Evolutionary conservation across 768 basidiomycete genomes (phyloP).

Genomic region (Tricholoma hemisulphureum): DNA sequence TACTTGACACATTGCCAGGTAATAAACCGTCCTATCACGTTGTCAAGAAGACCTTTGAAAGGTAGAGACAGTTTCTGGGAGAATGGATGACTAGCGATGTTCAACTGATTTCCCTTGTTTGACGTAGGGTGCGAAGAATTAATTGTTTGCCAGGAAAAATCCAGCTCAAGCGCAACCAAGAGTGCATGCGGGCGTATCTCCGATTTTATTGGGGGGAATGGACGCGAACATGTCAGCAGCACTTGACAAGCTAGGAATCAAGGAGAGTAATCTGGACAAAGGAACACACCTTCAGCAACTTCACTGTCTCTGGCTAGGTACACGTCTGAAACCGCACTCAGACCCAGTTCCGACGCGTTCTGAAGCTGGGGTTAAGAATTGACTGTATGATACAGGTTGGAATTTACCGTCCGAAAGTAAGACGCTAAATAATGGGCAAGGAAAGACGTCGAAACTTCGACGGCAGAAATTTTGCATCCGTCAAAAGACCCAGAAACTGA

Average conservation of each 20-base stretch:
- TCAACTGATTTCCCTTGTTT: not conserved
- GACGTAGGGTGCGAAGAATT: conserved; percentile 7
- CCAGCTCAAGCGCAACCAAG: conserved; percentile 37
- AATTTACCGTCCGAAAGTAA: conserved; percentile 48
- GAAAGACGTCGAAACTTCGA: conserved; percentile 47
- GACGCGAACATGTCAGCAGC: conserved; percentile 18
- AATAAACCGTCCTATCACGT: conserved; percentile 52
- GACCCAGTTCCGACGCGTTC: conserved; percentile 60
- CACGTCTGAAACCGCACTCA: conserved; percentile 55
- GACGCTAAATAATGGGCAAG: conserved; percentile 47
- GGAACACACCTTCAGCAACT: conserved; percentile 38
- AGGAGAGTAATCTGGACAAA: conserved; percentile 5
- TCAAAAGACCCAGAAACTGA: conserved; percentile 55
- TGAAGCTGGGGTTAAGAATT: conserved; percentile 25
- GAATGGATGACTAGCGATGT: conserved; percentile 46
- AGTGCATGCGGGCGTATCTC: conserved; percentile 36
- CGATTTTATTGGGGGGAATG: conserved; percentile 10
- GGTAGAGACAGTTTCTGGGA: conserved; percentile 55
- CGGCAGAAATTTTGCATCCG: conserved; percentile 36
- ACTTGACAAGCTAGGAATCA: not conserved
- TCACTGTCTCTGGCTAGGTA: conserved; percentile 46
- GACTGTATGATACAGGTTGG: not conserved
- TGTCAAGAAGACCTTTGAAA: conserved; percentile 49
- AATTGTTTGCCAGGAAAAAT: conserved; percentile 34
- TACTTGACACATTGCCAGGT: conserved; percentile 61